phyloP scores from a whole-genome alignment of 805 yeast species.

The Lachancea cidri region DNA sequence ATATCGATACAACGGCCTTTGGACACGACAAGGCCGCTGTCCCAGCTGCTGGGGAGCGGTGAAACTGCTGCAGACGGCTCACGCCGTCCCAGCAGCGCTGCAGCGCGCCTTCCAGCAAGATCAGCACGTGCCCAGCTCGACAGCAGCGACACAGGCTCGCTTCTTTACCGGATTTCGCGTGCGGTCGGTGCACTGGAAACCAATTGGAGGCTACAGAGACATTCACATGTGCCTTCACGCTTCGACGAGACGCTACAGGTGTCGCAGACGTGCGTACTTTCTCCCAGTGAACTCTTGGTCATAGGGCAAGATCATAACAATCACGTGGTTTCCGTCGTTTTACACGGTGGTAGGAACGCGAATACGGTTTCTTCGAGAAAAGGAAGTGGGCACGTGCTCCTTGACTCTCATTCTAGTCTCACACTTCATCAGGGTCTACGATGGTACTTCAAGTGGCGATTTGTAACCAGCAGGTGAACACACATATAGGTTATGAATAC shows the following conservation, averaged over 20 bases:
- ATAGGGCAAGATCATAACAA: not conserved
- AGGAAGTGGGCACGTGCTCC: not conserved
- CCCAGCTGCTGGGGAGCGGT: not conserved
- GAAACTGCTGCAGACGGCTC: no score
- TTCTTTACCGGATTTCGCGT: not conserved
- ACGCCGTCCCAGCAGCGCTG: no score
- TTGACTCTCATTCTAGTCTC: slow-evolving; percentile 3
- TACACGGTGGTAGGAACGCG: not conserved
- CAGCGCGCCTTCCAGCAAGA: not conserved
- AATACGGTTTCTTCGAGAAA: not conserved
- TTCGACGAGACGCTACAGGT: slow-evolving; percentile 3
- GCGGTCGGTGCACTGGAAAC: slow-evolving; percentile 5
- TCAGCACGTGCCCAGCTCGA: not conserved
- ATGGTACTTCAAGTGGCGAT: slow-evolving; percentile 7
- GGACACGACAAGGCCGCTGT: not conserved
- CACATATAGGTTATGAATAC: no score
- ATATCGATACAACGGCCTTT: not conserved
- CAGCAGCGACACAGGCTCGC: not conserved
- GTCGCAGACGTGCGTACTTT: not conserved
- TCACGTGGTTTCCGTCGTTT: not conserved
- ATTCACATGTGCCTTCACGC: not conserved
- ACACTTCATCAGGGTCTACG: slow-evolving; percentile 5
- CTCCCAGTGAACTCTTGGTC: slow-evolving; percentile 4
- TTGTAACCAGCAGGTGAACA: not conserved
- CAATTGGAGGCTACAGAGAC: slow-evolving; percentile 5